These are phyloP conservation scores for Rubia yunnanensis DNA, from an alignment of 257 asterid species.

Conservation along the genomic window DNA sequence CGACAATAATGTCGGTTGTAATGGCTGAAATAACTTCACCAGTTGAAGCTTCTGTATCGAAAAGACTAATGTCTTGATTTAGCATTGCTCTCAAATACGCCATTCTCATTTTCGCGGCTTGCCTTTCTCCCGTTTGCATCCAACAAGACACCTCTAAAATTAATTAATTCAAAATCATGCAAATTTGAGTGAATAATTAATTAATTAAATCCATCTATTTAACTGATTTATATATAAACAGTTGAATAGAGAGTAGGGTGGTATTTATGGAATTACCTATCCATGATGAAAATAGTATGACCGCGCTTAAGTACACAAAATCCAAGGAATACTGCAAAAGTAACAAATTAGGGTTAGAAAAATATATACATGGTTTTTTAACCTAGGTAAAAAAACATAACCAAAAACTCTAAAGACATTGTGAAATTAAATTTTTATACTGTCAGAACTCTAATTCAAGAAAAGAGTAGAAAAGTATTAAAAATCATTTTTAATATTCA, in stretches of 20 bases:
- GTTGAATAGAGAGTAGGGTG: too few species aligned
- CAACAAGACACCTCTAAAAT: constrained; percentile 89
- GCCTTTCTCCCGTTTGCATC: constrained; percentile 96
- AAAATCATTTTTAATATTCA: too few species aligned
- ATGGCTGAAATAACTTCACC: constrained; percentile 94
- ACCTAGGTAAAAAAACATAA: too few species aligned
- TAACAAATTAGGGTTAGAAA: background rate
- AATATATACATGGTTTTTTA: too few species aligned
- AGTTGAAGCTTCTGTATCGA: constrained; percentile 80
- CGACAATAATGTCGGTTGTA: constrained; percentile 71
- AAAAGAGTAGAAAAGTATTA: too few species aligned
- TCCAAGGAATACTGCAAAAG: constrained; percentile 76
- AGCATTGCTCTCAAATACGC: constrained; percentile 71
- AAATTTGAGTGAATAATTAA: too few species aligned
- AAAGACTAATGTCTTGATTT: constrained; percentile 72
- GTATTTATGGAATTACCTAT: constrained; percentile 31
- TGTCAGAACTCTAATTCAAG: too few species aligned
- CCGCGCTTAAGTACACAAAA: constrained; percentile 84
- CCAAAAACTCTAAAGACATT: background rate
- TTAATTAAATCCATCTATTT: background rate
- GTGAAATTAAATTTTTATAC: background rate
- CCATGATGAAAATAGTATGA: constrained; percentile 83
- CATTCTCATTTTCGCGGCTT: constrained; percentile 97
- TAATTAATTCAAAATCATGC: background rate
- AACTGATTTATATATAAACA: too few species aligned